Percentiles rank a stretch among this genome's conserved stretches.
Evolutionary conservation across 2,329 filamentous ascomycete species (phyloP).

Genomic region (Byssoonygena ceratinophila): DNA sequence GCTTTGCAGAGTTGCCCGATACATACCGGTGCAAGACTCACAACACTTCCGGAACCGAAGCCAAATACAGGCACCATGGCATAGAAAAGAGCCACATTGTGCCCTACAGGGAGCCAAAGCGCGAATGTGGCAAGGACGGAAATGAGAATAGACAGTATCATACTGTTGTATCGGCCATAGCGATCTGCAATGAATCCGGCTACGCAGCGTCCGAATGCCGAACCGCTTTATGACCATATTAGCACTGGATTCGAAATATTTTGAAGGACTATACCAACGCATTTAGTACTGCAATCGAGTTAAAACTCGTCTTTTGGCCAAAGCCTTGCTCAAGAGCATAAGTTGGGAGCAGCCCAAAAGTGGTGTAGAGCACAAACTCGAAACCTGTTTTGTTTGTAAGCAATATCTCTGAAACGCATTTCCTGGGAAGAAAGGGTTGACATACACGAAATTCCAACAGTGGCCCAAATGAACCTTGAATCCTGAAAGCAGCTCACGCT

Average conservation of each 20-base stretch:
- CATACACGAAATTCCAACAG: conserved; percentile 2
- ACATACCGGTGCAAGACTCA: conserved; percentile 26
- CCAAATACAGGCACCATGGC: conserved; percentile 13
- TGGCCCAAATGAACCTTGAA: not conserved
- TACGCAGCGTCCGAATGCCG: conserved; percentile 39
- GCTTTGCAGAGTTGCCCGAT: conserved; percentile 24
- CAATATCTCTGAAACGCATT: not conserved
- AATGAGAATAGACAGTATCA: conserved; percentile 41
- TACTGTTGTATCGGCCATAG: conserved; percentile 45
- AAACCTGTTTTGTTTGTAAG: not conserved
- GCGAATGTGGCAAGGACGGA: conserved; percentile 42
- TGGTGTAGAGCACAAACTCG: conserved; percentile 1
- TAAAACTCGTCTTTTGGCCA: not conserved
- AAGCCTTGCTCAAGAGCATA: not conserved
- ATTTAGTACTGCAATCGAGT: not conserved
- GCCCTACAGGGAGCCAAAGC: conserved; percentile 42
- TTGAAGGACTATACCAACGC: not conserved
- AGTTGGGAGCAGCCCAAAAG: not conserved
- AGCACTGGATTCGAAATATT: not conserved
- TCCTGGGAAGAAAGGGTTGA: not conserved
- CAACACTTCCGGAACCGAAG: conserved; percentile 22
- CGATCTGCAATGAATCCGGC: conserved; percentile 46
- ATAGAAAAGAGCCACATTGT: conserved; percentile 20
- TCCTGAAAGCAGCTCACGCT: not conserved
- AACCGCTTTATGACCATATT: not conserved